These are phyloP conservation scores for Claviceps sp. DNA, from an alignment of 2,329 filamentous ascomycete species.

Conservation along the genomic window DNA sequence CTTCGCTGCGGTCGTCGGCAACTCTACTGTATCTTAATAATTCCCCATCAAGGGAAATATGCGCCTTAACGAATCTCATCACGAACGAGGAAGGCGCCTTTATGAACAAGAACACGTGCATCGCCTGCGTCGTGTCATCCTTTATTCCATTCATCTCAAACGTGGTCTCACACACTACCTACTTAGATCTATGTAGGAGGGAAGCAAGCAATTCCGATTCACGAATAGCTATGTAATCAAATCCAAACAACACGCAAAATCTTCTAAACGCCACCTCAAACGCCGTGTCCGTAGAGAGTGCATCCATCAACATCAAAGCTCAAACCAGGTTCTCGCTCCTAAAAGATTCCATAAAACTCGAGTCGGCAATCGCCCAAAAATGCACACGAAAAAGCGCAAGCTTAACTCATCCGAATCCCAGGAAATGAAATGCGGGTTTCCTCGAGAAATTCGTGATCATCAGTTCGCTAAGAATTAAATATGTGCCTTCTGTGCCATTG, in stretches of 20 bases:
- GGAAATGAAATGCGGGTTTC: conserved; percentile 1
- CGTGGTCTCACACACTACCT: conserved; percentile 4
- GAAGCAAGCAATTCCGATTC: neutral
- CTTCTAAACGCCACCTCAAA: conserved; percentile 2
- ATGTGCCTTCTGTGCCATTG: conserved; percentile 2
- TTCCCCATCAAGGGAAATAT: too few relatives aligned
- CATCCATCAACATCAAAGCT: neutral
- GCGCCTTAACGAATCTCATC: too few relatives aligned
- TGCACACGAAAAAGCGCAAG: neutral
- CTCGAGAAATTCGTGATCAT: neutral
- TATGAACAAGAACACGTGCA: neutral
- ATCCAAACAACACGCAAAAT: neutral
- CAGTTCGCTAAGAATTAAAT: neutral
- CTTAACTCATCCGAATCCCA: neutral
- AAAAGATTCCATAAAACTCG: too few relatives aligned
- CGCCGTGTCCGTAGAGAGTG: conserved; percentile 3
- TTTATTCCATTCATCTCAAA: conserved; percentile 5
- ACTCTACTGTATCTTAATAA: too few relatives aligned
- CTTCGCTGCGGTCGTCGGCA: neutral
- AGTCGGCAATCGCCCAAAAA: neutral
- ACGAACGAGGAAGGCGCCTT: too few relatives aligned
- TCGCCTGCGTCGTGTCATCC: neutral
- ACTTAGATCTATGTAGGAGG: conserved; percentile 9
- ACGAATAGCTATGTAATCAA: neutral
- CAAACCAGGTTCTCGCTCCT: too few relatives aligned